Evolutionary conservation across 2,329 filamentous ascomycete genomes (phyloP), one percentile per base, ranked within the genome.

Genomic region (Talaromyces sp.): DNA sequence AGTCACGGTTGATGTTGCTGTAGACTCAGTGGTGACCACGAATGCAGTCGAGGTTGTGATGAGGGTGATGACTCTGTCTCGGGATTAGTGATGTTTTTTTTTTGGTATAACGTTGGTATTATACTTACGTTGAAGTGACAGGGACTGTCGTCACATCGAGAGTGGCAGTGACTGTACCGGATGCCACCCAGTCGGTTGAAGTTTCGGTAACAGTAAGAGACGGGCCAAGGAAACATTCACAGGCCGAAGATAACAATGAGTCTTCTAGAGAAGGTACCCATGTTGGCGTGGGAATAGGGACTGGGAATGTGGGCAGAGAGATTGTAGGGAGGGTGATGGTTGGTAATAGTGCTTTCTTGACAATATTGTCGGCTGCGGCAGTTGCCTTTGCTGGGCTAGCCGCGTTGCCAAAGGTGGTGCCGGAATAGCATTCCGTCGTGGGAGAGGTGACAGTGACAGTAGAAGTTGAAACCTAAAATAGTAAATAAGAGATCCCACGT

Each of bases 191-290:
- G 22, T 64, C 62, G 15, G 62, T 64, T 8, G 47, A 39, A 41
- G 62, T 64, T 25, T 59, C 17, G 10, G 62, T 64, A 3, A 64
- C 62, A 43, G 62, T 64, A 64, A 41, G 27, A 52, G 62, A 64
- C 1, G 62, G 25, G 3, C 62, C 61, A 22, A 63, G 50, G 15
- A 35, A 63, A 15, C 61, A 63, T 57, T 63, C 50, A 39, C 61
- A 63, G 7, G 61, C 61, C 5, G 61, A 57, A 15, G 50, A 41
- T 2, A 63, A 22, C 6, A 63, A 11, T n/a, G 61, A 63, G 25
- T 31, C 17, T 27, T 63, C 39, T 3, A 63, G 8, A 2, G 61
- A 58, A 17, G 39, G 10, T 22, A 63, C 27, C 25, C 25, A 31
- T 9, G 49, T 31, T 52, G 49, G 49, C 15, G 49, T 33, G 15